Evolutionary conservation across 345 rosid species (phyloP).

Genomic region (Aegle marmelos): DNA sequence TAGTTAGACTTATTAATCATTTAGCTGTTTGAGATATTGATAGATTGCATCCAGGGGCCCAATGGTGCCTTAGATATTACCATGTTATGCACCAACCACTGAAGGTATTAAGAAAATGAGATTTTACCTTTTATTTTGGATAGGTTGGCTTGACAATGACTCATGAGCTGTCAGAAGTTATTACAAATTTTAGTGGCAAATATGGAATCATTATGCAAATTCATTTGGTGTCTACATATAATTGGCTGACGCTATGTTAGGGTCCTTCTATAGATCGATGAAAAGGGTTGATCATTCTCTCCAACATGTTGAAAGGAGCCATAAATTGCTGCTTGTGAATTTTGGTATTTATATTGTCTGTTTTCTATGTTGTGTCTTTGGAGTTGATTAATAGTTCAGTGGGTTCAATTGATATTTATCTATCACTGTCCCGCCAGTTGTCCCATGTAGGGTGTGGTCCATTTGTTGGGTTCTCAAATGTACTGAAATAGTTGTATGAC

Average conservation of each 20-base stretch:
- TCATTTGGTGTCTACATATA: background rate
- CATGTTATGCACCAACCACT: slow-evolving; percentile 13
- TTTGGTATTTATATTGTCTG: background rate
- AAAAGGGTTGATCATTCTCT: background rate
- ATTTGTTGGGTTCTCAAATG: slow-evolving; percentile 6
- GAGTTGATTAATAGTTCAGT: slow-evolving; percentile 6
- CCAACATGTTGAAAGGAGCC: background rate
- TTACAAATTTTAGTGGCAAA: slow-evolving; percentile 14
- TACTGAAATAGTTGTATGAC: background rate
- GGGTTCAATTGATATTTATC: background rate
- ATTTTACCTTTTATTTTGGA: slow-evolving; percentile 31
- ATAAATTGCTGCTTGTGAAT: background rate
- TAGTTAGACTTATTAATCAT: slow-evolving; percentile 7
- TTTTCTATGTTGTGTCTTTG: background rate
- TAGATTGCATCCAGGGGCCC: slow-evolving; percentile 9
- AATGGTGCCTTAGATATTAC: background rate
- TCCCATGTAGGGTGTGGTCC: slow-evolving; percentile 3
- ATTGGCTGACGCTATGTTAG: background rate
- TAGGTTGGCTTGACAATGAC: slow-evolving; percentile 40
- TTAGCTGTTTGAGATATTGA: slow-evolving; percentile 1
- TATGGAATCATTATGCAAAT: background rate
- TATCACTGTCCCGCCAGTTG: background rate
- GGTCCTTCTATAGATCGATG: background rate
- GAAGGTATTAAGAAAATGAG: slow-evolving; percentile 31
- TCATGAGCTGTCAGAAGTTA: slow-evolving; percentile 28